Evolutionary conservation across 1,139 yeast genomes (phyloP), one percentile per base, ranked within the genome.

Genomic region (Scheffersomyces parashehatae): DNA sequence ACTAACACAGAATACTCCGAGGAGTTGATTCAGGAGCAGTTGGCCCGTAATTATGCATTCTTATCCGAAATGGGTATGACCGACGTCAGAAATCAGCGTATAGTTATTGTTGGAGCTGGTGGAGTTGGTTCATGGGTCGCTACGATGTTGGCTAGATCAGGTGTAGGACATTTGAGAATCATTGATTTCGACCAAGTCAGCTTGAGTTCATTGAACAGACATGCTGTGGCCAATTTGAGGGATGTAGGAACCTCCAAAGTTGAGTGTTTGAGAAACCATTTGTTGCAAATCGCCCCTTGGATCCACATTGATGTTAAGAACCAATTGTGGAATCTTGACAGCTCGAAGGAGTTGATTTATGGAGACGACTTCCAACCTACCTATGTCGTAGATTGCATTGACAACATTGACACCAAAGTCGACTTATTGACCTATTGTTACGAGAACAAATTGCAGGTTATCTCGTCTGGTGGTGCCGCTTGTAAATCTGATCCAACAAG

Each of bases 51-150:
- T 69, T 86, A 88, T 60, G 97, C 96, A 2, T 93, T 93, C 59
- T 72, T 93, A 30, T 90, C 96, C 3, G 87, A 85, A 40, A 86
- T 83, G 14, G 98, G 97, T 1, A 82, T 89, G 81, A 64, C 68
- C n/a, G 81, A 81, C 48, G 79, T 93, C 15, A 81, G 96, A 44
- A 65, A 73, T n/a, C 85, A 89, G 55, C 77, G 81, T 47, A 80
- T 93, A 2, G 85, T 89, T 3, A 87, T 93, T 13, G 97, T 93
- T n/a, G 99, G 99, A 28, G 95, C 93, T 8, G 99, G 99, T 41
- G 99, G 99, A 38, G 99, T 93, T 30, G 99, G 99, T 2, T 90
- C 98, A 0, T 91, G 97, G 95, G 96, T 86, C 9, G 86, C 90
- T 6, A 86, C 96, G 2, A 89, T 95, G 89, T 75, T 93, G 46